Percentiles rank a stretch among this genome's conserved stretches.
These are phyloP conservation scores for Termitomyces sp. DNA, from an alignment of 768 basidiomycete species.

Conservation along the genomic window DNA sequence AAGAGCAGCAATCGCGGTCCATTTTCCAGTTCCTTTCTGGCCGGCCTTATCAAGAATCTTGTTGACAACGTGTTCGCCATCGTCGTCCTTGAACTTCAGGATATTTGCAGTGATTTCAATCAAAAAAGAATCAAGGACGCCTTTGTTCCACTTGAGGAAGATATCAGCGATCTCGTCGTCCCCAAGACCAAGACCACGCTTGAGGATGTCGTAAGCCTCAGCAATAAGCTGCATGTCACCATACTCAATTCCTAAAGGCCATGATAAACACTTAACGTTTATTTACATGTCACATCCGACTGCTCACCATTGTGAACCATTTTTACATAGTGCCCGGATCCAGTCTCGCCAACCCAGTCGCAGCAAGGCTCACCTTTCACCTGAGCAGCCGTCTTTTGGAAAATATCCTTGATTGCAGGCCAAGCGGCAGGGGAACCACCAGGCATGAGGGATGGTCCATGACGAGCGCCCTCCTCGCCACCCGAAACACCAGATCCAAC, in stretches of 20 bases:
- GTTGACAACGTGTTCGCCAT: constrained; percentile 83
- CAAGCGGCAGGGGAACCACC: constrained; percentile 93
- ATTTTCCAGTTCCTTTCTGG: constrained; percentile 99
- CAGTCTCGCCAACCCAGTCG: constrained; percentile 98
- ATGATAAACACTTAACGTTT: constrained; percentile 4
- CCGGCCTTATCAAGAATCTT: constrained; percentile 97
- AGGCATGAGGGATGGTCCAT: constrained; percentile 99
- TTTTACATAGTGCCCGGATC: constrained; percentile 98
- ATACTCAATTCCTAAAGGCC: constrained; percentile 86
- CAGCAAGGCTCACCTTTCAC: constrained; percentile 95
- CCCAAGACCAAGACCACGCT: constrained; percentile 83
- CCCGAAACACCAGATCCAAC: constrained; percentile 99
- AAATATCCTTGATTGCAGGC: constrained; percentile 96
- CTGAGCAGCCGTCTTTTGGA: constrained; percentile 97
- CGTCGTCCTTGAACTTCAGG: constrained; percentile 94
- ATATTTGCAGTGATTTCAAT: constrained; percentile 98
- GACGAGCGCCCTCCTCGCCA: constrained; percentile 96
- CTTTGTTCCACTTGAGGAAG: constrained; percentile 95
- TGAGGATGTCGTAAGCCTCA: constrained; percentile 98
- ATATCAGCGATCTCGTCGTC: constrained; percentile 93
- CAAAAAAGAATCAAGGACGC: constrained; percentile 98
- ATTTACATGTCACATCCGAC: constrained; percentile 3
- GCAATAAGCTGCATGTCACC: constrained; percentile 99
- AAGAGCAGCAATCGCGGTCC: constrained; percentile 96
- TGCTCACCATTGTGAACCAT: constrained; percentile 94